Evolutionary conservation across 345 rosid genomes (phyloP).

Genomic region (Schrenkiella parvula): DNA sequence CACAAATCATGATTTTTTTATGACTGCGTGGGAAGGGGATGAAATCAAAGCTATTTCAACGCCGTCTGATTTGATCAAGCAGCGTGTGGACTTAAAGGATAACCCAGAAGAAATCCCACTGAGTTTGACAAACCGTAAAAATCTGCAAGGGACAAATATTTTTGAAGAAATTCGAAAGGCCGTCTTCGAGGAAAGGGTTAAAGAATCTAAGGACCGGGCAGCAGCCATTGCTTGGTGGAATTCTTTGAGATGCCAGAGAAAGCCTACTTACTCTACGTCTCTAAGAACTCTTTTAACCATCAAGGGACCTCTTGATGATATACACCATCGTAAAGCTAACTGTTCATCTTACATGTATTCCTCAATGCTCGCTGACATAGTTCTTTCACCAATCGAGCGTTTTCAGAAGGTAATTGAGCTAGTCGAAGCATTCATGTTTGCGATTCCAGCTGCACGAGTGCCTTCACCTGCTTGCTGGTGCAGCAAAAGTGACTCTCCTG

Average conservation of each 20-base stretch:
- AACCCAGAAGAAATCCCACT: constrained; percentile 40
- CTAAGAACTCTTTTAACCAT: constrained; percentile 53
- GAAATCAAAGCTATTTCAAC: constrained; percentile 72
- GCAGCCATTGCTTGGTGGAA: constrained; percentile 98
- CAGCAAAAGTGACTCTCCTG: constrained; percentile 56
- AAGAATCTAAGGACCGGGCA: constrained; percentile 72
- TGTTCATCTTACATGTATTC: constrained; percentile 53
- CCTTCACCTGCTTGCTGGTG: constrained; percentile 83
- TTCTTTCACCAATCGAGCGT: constrained; percentile 87
- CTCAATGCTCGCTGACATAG: constrained; percentile 69
- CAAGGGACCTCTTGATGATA: constrained; percentile 58
- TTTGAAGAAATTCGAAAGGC: constrained; percentile 86
- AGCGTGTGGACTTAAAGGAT: constrained; percentile 39
- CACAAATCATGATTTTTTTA: constrained; percentile 69
- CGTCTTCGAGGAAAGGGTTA: constrained; percentile 64
- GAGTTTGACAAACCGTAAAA: constrained; percentile 31
- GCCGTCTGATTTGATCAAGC: constrained; percentile 61
- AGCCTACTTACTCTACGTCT: constrained; percentile 78
- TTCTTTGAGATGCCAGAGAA: constrained; percentile 87
- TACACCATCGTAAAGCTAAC: constrained; percentile 49
- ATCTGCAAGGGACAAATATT: constrained; percentile 60
- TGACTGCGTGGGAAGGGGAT: constrained; percentile 91
- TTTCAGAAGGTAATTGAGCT: constrained; percentile 70
- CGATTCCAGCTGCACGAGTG: constrained; percentile 93
- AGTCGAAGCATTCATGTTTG: constrained; percentile 86